phyloP scores from a whole-genome alignment of 106 monocot species.

The Posidonia australis region DNA sequence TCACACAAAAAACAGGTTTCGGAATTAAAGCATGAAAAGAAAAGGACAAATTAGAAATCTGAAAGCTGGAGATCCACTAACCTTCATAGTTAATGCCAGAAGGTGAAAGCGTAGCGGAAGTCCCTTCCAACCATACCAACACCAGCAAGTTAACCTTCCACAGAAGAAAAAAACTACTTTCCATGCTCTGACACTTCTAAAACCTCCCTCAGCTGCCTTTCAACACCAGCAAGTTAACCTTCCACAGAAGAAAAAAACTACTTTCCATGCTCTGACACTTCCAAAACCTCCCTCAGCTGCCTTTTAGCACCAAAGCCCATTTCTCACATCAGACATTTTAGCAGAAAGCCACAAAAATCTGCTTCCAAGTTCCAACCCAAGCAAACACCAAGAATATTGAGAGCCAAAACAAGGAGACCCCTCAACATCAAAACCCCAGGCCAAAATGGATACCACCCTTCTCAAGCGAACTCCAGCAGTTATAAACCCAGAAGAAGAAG shows the following conservation, averaged over 20 bases:
- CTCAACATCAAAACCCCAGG: background rate
- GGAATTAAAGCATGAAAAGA: background rate
- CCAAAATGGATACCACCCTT: background rate
- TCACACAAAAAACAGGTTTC: background rate
- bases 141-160: conserved; percentile 27
- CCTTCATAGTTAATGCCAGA: conserved; percentile 98
- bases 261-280: conserved; percentile 13
- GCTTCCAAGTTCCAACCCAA: background rate
- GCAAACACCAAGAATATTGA: conserved; percentile 1
- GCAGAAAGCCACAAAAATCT: background rate
- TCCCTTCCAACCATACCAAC: conserved; percentile 12
- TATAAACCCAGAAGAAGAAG: background rate
- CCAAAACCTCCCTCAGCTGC: background rate
- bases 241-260: conserved; percentile 13
- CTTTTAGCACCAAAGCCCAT: background rate
- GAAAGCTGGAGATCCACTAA: conserved; percentile 15
- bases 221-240: conserved; percentile 2
- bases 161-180: conserved; percentile 7
- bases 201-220: background rate
- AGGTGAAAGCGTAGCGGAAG: conserved; percentile 70
- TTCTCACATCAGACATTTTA: conserved; percentile 3
- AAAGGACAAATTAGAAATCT: background rate
- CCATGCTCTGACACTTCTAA: conserved; percentile 9
- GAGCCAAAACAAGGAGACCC: background rate
- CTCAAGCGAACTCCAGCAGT: background rate